Conservation (phyloP, 2,329 filamentous ascomycete genomes). For the Penicillium verrucosum region DNA sequence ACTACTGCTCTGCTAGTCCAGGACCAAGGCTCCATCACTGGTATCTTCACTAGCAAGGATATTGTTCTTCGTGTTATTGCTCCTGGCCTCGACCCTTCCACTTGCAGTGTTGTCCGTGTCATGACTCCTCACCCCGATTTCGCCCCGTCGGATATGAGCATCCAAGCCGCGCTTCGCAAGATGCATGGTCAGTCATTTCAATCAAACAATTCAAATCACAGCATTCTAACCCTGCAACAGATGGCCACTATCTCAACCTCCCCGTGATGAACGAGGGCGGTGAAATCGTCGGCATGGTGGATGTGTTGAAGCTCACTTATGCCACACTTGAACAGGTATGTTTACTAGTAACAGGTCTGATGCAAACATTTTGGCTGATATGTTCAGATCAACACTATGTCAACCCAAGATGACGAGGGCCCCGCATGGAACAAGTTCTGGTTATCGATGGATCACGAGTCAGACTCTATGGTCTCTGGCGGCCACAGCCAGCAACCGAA, state of each 20-base stretch:
- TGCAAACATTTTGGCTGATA: not conserved
- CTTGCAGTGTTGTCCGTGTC: constrained; percentile 94
- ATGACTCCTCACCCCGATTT: constrained; percentile 99
- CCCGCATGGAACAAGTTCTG: constrained; percentile 99
- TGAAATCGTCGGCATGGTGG: constrained; percentile 99
- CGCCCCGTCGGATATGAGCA: constrained; percentile 97
- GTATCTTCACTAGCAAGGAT: constrained; percentile 99
- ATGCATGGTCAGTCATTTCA: constrained; percentile 77
- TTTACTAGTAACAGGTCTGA: constrained; percentile 5
- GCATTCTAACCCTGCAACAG: constrained; percentile 45
- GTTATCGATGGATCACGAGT: constrained; percentile 91
- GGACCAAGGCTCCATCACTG: constrained; percentile 94
- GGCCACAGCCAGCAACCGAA: constrained; percentile 71
- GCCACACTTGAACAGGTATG: constrained; percentile 90
- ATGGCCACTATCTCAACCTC: constrained; percentile 96
- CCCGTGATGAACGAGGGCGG: constrained; percentile 97
- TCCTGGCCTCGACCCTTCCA: constrained; percentile 86
- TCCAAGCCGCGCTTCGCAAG: constrained; percentile 94
- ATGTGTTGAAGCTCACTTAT: constrained; percentile 96
- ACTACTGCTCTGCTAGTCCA: constrained; percentile 95
- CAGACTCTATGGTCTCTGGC: constrained; percentile 93
- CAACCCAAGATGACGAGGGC: constrained; percentile 80
- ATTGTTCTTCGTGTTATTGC: constrained; percentile 97
- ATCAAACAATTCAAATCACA: not conserved
- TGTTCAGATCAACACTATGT: constrained; percentile 83